A percentile compares a stretch with the other conserved stretches of the same genome.
Evolutionary conservation across 2,329 filamentous ascomycete species (phyloP).

Genomic region (Arthrinium phaeospermum): DNA sequence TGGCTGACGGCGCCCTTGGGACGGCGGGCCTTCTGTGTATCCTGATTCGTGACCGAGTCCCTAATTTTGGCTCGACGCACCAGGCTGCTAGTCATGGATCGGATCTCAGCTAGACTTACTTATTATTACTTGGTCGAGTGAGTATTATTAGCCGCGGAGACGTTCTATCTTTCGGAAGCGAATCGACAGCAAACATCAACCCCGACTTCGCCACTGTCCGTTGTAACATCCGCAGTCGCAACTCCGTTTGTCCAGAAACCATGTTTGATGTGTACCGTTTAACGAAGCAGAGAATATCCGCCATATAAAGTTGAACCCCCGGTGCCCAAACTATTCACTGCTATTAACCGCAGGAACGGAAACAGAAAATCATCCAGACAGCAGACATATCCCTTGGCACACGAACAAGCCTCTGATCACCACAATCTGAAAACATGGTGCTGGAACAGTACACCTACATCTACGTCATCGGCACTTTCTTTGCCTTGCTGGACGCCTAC

Average conservation of each 20-base stretch:
- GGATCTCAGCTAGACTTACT: background rate
- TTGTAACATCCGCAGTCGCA: background rate
- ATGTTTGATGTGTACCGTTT: background rate
- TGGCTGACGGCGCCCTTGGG: background rate
- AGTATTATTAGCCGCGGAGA: background rate
- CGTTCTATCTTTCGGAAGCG: background rate
- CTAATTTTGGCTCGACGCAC: background rate
- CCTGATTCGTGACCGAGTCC: background rate
- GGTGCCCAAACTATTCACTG: background rate
- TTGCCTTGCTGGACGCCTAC: constrained; percentile 77
- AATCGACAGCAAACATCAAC: background rate
- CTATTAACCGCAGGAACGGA: background rate
- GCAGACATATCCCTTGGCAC: background rate
- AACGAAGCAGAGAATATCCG: background rate
- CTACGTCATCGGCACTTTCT: constrained; percentile 76
- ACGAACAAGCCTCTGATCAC: background rate
- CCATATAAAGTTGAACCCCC: background rate
- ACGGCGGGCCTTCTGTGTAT: background rate
- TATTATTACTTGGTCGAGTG: no score
- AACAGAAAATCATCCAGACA: background rate
- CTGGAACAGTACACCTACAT: constrained; percentile 71
- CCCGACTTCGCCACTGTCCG: background rate
- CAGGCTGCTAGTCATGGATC: background rate
- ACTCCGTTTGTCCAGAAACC: background rate
- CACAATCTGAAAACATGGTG: constrained; percentile 51